Conservation (phyloP, 225 moss, liverwort and hornwort genomes). For the Straminergon stramineum region DNA sequence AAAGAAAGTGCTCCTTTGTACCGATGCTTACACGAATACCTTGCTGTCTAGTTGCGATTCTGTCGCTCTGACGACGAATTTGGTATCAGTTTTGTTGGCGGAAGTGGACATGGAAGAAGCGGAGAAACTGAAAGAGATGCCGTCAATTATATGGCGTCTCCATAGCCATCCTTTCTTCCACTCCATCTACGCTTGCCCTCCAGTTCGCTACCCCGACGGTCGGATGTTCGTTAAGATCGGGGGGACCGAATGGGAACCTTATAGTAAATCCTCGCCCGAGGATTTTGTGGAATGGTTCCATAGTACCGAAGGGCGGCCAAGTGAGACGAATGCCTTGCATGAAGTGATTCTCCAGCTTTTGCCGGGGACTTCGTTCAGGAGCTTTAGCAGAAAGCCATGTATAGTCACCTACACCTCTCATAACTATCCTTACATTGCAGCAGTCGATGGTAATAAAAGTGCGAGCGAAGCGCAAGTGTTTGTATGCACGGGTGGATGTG, state of each 20-base stretch:
- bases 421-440: conserved; percentile 69
- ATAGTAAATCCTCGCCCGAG: conserved; percentile 15
- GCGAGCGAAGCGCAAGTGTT: conserved; percentile 43
- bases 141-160: conserved; percentile 81
- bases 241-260: conserved; percentile 28
- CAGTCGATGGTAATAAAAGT: conserved; percentile 38
- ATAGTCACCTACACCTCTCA: conserved; percentile 67
- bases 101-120: conserved; percentile 47
- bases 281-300: conserved; percentile 77
- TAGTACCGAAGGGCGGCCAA: conserved; percentile 22
- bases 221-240: conserved; percentile 69
- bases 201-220: conserved; percentile 66
- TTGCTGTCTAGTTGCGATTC: conserved; percentile 25
- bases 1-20: conserved; percentile 49
- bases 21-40: conserved; percentile 65
- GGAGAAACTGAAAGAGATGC: conserved; percentile 54
- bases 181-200: conserved; percentile 77
- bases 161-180: conserved; percentile 29
- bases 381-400: conserved; percentile 57
- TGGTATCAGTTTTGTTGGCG: conserved; percentile 52
- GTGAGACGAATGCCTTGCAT: conserved; percentile 29
- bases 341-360: conserved; percentile 37
- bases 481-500: conserved; percentile 81
- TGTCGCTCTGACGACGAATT: conserved; percentile 36
- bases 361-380: conserved; percentile 32